A percentile compares a stretch with the other conserved stretches of the same genome.
Evolutionary conservation across 495 filamentous ascomycete species (phyloP).

Genomic region (Penicillium steckii): DNA sequence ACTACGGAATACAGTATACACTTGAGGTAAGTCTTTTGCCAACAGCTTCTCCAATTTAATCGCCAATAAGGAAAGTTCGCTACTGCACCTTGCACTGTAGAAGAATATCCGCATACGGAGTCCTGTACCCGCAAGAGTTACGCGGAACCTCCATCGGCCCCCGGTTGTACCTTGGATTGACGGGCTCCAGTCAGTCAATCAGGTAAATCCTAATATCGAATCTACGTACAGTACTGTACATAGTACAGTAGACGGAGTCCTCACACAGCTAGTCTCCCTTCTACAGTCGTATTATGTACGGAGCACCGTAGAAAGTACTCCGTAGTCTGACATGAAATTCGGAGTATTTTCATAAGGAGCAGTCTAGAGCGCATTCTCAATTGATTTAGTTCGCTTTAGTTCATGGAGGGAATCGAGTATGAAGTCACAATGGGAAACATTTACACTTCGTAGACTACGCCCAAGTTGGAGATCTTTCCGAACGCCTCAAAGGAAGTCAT

Average conservation of each 20-base stretch:
- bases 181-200: constrained; percentile 10
- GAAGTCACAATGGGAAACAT: not conserved
- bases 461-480: constrained; percentile 18
- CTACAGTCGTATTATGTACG: not conserved
- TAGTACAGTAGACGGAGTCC: too few species aligned
- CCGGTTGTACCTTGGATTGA: constrained; percentile 18
- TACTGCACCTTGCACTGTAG: too few species aligned
- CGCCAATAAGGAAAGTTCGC: not conserved
- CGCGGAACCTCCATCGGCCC: not conserved
- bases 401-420: constrained; percentile 5
- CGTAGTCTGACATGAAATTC: not conserved
- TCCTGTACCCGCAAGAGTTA: not conserved
- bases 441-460: constrained; percentile 4
- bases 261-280: too few species aligned
- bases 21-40: not conserved
- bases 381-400: not conserved
- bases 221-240: too few species aligned
- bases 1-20: not conserved
- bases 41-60: not conserved
- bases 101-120: too few species aligned
- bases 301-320: not conserved
- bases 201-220: constrained; percentile 18
- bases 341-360: not conserved
- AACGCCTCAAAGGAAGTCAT: constrained; percentile 7
- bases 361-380: not conserved